phyloP scores from a whole-genome alignment of 2,329 filamentous ascomycete species.

The Fusarium irregulare region DNA sequence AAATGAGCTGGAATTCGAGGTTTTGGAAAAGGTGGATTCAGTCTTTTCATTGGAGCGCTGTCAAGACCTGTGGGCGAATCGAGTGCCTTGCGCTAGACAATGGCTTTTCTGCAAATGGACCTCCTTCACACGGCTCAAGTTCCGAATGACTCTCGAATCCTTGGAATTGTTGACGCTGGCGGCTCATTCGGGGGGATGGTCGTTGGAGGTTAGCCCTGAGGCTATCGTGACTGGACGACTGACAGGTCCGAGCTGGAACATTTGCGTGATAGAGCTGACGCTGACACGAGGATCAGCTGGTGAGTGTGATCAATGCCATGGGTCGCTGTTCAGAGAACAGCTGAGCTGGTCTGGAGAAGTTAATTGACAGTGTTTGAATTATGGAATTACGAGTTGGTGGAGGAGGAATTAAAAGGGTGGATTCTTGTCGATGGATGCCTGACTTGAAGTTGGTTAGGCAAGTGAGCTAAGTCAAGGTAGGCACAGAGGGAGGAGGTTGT shows the following conservation, averaged over 20 bases:
- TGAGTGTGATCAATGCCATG: background rate
- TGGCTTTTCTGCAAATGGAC: conserved; percentile 39
- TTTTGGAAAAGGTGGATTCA: conserved; percentile 40
- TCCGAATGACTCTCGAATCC: conserved; percentile 27
- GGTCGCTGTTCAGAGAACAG: background rate
- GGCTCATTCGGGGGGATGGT: conserved; percentile 15
- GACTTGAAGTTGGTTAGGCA: conserved; percentile 18
- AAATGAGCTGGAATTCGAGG: conserved; percentile 42
- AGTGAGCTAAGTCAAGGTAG: background rate
- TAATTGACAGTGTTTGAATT: background rate
- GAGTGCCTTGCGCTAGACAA: conserved; percentile 42
- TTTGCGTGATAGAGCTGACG: conserved; percentile 2
- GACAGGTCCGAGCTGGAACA: background rate
- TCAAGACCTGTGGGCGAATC: conserved; percentile 42
- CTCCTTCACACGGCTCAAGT: conserved; percentile 21
- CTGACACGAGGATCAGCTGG: background rate
- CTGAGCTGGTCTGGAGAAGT: background rate
- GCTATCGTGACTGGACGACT: conserved; percentile 25
- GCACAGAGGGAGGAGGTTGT: conserved; percentile 15
- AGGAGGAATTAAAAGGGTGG: conserved; percentile 23
- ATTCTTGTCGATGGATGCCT: conserved; percentile 24
- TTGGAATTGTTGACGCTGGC: conserved; percentile 4
- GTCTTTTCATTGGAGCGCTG: conserved; percentile 42
- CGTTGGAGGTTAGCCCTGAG: conserved; percentile 18
- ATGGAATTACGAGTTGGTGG: background rate